A percentile compares a stretch with the other conserved stretches of the same genome.
These are phyloP conservation scores for Cordyceps sp. DNA, from an alignment of 2,329 filamentous ascomycete genomes.

Conservation along the genomic window DNA sequence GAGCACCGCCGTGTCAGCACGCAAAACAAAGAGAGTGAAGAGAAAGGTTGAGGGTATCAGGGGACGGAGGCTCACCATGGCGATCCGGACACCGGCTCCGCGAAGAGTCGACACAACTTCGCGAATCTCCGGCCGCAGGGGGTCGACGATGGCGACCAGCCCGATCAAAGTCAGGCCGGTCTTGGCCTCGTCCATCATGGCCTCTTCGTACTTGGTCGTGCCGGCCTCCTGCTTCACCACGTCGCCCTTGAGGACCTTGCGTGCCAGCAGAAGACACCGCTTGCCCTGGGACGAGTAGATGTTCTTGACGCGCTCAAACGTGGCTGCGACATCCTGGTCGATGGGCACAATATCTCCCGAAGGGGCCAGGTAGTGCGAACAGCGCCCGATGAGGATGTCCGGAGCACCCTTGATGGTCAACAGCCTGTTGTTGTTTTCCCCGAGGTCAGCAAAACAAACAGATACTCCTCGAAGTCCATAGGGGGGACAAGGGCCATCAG, in stretches of 20 bases:
- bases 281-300: constrained; percentile 52
- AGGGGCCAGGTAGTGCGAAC: constrained; percentile 36
- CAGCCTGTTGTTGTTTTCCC: constrained; percentile 17
- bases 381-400: constrained; percentile 52
- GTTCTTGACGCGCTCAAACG: constrained; percentile 45
- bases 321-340: constrained; percentile 22
- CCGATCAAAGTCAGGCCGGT: constrained; percentile 53
- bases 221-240: constrained; percentile 21
- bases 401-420: constrained; percentile 69
- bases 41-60: neutral
- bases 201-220: constrained; percentile 31
- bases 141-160: constrained; percentile 63
- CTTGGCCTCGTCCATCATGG: constrained; percentile 35
- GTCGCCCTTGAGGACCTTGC: constrained; percentile 33
- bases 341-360: constrained; percentile 37
- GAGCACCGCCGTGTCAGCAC: neutral
- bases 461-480: no score
- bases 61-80: constrained; percentile 39
- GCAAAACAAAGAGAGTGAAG: neutral
- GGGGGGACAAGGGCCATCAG: no score
- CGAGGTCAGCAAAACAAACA: neutral
- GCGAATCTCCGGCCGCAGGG: constrained; percentile 56
- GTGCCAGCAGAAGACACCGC: constrained; percentile 49
- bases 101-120: constrained; percentile 49
- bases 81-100: constrained; percentile 55